Evolutionary conservation across 352 stramenopile species (phyloP), one percentile per base, ranked within the genome.

Genomic region (Sclerospora graminicola): DNA sequence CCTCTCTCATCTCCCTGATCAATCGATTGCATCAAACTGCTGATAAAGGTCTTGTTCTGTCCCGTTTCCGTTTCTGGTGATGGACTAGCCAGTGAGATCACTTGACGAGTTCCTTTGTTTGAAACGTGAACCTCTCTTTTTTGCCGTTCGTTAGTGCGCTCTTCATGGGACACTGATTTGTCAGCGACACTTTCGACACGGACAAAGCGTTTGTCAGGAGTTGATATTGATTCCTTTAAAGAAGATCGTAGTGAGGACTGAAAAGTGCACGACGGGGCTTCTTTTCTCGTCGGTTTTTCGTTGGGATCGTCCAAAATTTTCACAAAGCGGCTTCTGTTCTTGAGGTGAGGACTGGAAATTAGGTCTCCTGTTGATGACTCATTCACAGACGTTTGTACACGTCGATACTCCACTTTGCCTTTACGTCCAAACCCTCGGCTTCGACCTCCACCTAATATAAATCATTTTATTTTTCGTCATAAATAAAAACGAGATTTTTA

Each of bases 191-290:
- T 43, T 32, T 62, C 40, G 11, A 51, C 51, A 37, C 45, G 41
- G 13, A 60, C 49, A 8, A 29, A 52, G 14, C 48, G 48, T 13
- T 60, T 48, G 14, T 36, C 60, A 8, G 10, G 30, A 30, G 14
- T 41, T 43, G 66, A 66, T 8, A 18, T 27, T 4, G 51, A 16
- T 13, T 65, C 41, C 44, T 64, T 61, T 24, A 84, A 29, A 8
- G 76, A 86, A 30, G 73, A 81, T 32, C 36, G 60, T 44, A 89
- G 27, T 5, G 77, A 85, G 15, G 77, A 86, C 39, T 48, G 52
- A 31, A 83, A 85, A 14, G 20, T 34, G 24, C 43, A 34, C 5
- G 40, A 23, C 11, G 42, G 41, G 20, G 31, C 29, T 1, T 53
- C 45, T 9, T 57, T 10, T 21, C 45, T 35, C 2, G 16, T 24